A percentile compares a stretch with the other conserved stretches of the same genome.
Evolutionary conservation across 2,329 filamentous ascomycete species (phyloP).

Genomic region (Colletotrichum melonis): DNA sequence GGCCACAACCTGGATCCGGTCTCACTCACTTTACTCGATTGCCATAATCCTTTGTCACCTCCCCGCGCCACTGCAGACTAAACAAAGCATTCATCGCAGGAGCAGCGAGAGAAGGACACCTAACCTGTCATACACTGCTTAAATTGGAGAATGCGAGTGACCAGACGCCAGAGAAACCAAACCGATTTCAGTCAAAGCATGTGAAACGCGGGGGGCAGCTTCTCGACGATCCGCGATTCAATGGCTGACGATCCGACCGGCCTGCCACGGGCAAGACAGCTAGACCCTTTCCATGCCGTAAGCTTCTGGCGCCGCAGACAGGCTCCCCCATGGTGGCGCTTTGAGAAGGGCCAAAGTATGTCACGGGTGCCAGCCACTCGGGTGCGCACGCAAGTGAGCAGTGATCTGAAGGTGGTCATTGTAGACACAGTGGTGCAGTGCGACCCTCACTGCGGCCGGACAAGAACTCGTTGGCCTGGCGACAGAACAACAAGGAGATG

Average conservation of each 20-base stretch:
- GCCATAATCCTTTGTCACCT: not conserved
- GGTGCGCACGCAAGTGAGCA: not conserved
- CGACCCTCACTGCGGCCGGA: not conserved
- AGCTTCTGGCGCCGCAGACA: not conserved
- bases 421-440: not conserved
- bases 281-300: not conserved
- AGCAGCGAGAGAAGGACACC: not conserved
- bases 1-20: constrained; percentile 1
- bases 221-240: constrained; percentile 8
- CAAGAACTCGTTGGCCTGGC: not conserved
- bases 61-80: not conserved
- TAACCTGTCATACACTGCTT: not conserved
- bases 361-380: constrained; percentile 15
- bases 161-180: not conserved
- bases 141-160: not conserved
- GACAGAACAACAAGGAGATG: not conserved
- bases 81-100: not conserved
- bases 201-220: constrained; percentile 21
- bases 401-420: not conserved
- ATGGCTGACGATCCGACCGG: not conserved
- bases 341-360: not conserved
- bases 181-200: constrained; percentile 13
- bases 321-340: constrained; percentile 1
- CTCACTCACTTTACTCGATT: not conserved
- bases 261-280: constrained; percentile 1